Conservation (phyloP, 2,329 filamentous ascomycete species). For the Paracoccidioides lutzii region DNA sequence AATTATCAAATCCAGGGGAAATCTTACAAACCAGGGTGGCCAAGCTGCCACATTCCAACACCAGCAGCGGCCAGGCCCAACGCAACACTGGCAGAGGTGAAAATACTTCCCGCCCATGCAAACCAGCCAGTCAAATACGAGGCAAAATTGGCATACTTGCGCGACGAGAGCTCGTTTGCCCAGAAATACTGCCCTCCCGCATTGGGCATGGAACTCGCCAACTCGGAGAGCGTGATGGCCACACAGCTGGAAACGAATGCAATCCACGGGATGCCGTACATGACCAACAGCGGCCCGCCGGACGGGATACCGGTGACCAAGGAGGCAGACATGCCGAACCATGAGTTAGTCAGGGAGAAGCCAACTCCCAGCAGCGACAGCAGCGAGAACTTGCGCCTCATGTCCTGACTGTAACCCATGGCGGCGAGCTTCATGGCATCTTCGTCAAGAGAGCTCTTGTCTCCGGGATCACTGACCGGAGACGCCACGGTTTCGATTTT, state of each 20-base stretch:
- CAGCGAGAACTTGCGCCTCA: slow-evolving; percentile 38
- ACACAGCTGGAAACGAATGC: slow-evolving; percentile 35
- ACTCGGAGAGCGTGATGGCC: slow-evolving; percentile 34
- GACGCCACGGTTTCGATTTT: not conserved
- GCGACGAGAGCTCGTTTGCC: slow-evolving; percentile 37
- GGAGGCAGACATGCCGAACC: slow-evolving; percentile 39
- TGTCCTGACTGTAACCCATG: slow-evolving; percentile 39
- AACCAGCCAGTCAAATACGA: slow-evolving; percentile 40
- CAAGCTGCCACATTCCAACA: slow-evolving; percentile 41
- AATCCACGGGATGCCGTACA: slow-evolving; percentile 39
- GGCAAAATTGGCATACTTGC: slow-evolving; percentile 32
- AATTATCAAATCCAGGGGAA: not conserved
- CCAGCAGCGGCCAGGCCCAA: slow-evolving; percentile 36
- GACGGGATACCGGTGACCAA: slow-evolving; percentile 40
- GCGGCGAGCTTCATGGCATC: slow-evolving; percentile 35
- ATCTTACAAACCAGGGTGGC: slow-evolving; percentile 41
- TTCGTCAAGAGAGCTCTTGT: slow-evolving; percentile 14
- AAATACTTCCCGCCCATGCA: slow-evolving; percentile 42
- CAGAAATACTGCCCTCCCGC: slow-evolving; percentile 42
- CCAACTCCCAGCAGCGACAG: slow-evolving; percentile 38
- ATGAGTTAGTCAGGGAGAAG: slow-evolving; percentile 40
- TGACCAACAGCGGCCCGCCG: slow-evolving; percentile 36
- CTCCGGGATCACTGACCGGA: not conserved
- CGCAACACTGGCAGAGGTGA: slow-evolving; percentile 41
- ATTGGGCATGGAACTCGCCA: slow-evolving; percentile 39